Evolutionary conservation across 2,329 filamentous ascomycete genomes (phyloP).

Genomic region (Fusarium caatingaense): DNA sequence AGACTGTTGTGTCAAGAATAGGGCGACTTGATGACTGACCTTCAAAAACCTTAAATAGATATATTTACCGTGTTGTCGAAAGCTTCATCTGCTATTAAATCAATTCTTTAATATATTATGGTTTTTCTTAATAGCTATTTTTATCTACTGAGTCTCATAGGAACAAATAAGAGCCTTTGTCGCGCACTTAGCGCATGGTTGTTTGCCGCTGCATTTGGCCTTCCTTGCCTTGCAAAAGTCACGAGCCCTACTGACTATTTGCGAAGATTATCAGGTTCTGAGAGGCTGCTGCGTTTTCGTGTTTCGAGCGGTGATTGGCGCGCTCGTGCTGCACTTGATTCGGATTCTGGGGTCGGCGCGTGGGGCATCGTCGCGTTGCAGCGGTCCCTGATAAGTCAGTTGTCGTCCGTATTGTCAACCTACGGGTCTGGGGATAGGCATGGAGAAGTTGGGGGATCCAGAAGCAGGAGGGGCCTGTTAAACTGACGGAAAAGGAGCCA

Average conservation of each 20-base stretch:
- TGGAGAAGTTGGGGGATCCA: neutral
- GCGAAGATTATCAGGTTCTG: neutral
- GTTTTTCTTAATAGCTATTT: too few relatives aligned
- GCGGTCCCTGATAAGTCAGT: neutral
- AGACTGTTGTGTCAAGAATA: too few relatives aligned
- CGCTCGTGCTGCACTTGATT: too few relatives aligned
- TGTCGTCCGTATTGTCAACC: neutral
- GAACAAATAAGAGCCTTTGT: conserved; percentile 44
- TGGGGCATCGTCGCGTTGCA: neutral
- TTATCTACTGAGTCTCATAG: conserved; percentile 44
- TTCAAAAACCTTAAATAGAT: too few relatives aligned
- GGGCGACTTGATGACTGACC: too few relatives aligned
- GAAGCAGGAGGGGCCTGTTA: neutral
- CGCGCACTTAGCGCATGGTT: conserved; percentile 50
- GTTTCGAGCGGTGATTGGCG: too few relatives aligned
- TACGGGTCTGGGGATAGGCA: neutral
- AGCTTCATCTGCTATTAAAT: too few relatives aligned
- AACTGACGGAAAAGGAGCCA: neutral
- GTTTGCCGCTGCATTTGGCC: conserved; percentile 46
- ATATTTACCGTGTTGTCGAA: too few relatives aligned
- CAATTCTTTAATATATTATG: too few relatives aligned
- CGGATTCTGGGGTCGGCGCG: too few relatives aligned
- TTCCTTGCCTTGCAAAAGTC: conserved; percentile 48
- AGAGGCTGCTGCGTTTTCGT: too few relatives aligned
- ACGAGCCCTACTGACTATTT: conserved; percentile 48